Percentiles rank a stretch among this genome's conserved stretches.
Conservation (phyloP, 192 early-diverging fungal genomes). For the Coemansia asiatica region DNA sequence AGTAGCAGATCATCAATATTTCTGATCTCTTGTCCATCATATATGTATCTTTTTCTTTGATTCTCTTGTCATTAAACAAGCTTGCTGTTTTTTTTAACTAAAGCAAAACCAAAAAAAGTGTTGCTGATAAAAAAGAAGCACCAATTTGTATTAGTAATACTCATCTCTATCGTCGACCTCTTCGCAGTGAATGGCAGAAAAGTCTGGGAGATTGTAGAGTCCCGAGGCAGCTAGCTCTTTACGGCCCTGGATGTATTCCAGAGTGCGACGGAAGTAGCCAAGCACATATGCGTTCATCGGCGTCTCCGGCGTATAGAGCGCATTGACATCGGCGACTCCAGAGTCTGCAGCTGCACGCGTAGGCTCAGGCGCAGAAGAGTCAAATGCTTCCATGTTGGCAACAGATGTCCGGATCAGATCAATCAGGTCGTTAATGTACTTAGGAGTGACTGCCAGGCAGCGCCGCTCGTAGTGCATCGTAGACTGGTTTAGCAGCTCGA, state of each 20-base stretch:
- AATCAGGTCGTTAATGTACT: slow-evolving; percentile 92
- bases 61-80: neutral
- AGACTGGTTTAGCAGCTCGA: slow-evolving; percentile 95
- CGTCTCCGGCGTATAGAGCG: slow-evolving; percentile 62
- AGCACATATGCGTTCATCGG: slow-evolving; percentile 66
- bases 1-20: slow-evolving; percentile 22
- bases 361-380: slow-evolving; percentile 56
- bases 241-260: slow-evolving; percentile 62
- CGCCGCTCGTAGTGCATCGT: slow-evolving; percentile 93
- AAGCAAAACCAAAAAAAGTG: neutral
- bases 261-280: slow-evolving; percentile 69
- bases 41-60: too few species aligned
- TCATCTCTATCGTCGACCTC: slow-evolving; percentile 20
- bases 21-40: too few species aligned
- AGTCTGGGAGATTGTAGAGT: slow-evolving; percentile 42
- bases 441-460: slow-evolving; percentile 88
- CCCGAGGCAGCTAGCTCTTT: slow-evolving; percentile 49
- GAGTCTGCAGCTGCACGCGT: slow-evolving; percentile 53
- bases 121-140: neutral
- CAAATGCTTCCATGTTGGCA: slow-evolving; percentile 70
- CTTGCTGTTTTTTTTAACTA: too few species aligned
- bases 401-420: slow-evolving; percentile 85
- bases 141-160: slow-evolving; percentile 6
- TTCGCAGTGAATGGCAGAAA: slow-evolving; percentile 52
- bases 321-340: slow-evolving; percentile 58